Base-by-base conservation (phyloP, 2,329 filamentous ascomycete species). In the Pseudopithomyces maydicus region DNA sequence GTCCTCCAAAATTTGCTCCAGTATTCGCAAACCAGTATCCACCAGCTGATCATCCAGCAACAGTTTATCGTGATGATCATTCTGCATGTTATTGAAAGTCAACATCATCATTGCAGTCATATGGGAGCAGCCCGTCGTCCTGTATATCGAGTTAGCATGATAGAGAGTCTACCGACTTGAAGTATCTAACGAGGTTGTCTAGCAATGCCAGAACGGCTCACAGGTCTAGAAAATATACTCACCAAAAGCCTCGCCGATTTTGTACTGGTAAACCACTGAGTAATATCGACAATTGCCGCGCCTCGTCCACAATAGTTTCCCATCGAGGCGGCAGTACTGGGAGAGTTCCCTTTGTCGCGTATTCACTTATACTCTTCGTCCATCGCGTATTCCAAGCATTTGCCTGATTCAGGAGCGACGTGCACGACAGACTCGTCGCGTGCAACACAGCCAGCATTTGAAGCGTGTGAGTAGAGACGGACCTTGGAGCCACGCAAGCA, bases 21-120 rank as follows among this genome's bases (percentile, higher is more conserved):
- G 19, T 39, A 46, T 61, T 33, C 46, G 52, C 36, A 63, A 54
- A 49, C 61, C 61, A 51, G 54, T 54, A 8, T 67, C 62, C 49
- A 61, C 62, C 7, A 65, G 55, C 41, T 58, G 26, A 29, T 46
- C 61, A 42, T 68, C 65, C 23, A 55, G 50, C 41, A 53, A 54
- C 33, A 63, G 36, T n/a, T 58, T 41, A 41, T 49, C 52, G 52
- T 65, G 58, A 38, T 56, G 38, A 44, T 64, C 57, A 41, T 50
- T 56, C 36, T 61, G 58, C 63, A 68, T 60, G 56, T 43, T 60
- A 57, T 68, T 68, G 44, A 57, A 57, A 33, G 56, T 67, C 53
- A 68, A 60, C 41, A 62, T 50, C 55, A 68, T 26, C 59, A 66
- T 58, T 43, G 58, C 62, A 41, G 64, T 58, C 55, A 66, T 64